These are phyloP conservation scores for Aspergillus ostianus DNA, from an alignment of 495 filamentous ascomycete genomes.

Conservation along the genomic window DNA sequence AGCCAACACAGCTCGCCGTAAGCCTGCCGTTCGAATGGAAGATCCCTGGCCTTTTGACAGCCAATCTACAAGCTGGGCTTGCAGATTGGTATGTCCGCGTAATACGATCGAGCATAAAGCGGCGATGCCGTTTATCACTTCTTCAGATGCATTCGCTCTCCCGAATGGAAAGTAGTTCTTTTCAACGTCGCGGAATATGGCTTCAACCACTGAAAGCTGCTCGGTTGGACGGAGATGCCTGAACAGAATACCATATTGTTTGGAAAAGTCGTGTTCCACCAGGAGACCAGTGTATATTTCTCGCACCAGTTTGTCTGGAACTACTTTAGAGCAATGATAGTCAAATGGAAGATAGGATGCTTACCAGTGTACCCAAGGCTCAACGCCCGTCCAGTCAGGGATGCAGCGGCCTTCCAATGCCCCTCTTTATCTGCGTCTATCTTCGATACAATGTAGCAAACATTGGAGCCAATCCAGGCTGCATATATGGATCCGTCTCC, in stretches of 20 bases:
- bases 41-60: constrained; percentile 50
- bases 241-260: constrained; percentile 43
- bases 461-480: constrained; percentile 73
- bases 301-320: constrained; percentile 55
- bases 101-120: constrained; percentile 39
- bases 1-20: constrained; percentile 64
- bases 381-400: constrained; percentile 63
- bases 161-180: constrained; percentile 45
- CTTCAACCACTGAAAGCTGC: constrained; percentile 56
- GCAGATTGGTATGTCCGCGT: constrained; percentile 33
- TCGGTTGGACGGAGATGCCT: constrained; percentile 51
- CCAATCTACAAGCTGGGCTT: constrained; percentile 65
- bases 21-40: constrained; percentile 64
- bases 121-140: constrained; percentile 37
- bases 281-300: constrained; percentile 47
- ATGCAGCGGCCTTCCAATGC: constrained; percentile 53
- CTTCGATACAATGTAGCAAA: constrained; percentile 51
- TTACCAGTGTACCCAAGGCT: constrained; percentile 75
- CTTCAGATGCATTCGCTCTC: constrained; percentile 6
- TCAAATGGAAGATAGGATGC: constrained; percentile 5
- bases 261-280: constrained; percentile 25
- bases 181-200: constrained; percentile 58
- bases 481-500: constrained; percentile 63
- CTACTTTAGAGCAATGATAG: constrained; percentile 24
- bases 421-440: constrained; percentile 36